phyloP scores from a whole-genome alignment of 805 yeast species.

The Pichia manshurica region DNA sequence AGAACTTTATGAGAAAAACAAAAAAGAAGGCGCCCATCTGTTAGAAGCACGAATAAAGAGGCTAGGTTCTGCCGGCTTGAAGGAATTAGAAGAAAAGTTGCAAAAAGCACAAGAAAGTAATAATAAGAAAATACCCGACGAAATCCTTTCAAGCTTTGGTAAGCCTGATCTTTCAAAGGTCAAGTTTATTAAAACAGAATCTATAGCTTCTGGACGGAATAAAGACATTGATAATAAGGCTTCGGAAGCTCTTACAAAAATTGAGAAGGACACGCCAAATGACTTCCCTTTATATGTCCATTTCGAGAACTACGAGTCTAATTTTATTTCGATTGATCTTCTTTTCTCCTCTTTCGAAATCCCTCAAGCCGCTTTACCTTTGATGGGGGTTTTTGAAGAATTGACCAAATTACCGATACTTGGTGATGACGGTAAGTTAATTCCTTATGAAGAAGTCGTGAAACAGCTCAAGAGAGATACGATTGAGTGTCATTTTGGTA shows the following conservation, averaged over 20 bases:
- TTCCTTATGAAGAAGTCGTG: constrained; percentile 74
- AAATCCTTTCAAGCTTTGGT: constrained; percentile 53
- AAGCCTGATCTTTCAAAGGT: constrained; percentile 74
- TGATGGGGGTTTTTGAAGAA: constrained; percentile 59
- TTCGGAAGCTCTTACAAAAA: constrained; percentile 20
- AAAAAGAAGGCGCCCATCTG: constrained; percentile 45
- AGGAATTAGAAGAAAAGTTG: constrained; percentile 43
- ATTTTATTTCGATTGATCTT: constrained; percentile 66
- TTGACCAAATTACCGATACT: constrained; percentile 69
- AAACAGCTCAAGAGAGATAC: constrained; percentile 68
- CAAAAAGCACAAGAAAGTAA: constrained; percentile 61
- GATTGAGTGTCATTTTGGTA: constrained; percentile 48
- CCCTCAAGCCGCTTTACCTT: constrained; percentile 51
- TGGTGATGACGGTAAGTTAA: constrained; percentile 50
- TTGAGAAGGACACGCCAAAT: constrained; percentile 31
- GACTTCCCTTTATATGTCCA: constrained; percentile 66
- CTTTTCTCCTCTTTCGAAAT: constrained; percentile 50
- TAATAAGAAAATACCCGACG: constrained; percentile 71
- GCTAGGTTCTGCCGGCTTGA: constrained; percentile 58
- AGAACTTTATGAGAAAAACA: constrained; percentile 46
- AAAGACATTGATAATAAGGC: constrained; percentile 25
- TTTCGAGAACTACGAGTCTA: constrained; percentile 72
- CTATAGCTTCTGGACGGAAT: constrained; percentile 56
- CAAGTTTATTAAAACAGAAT: constrained; percentile 59
- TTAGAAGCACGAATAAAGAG: constrained; percentile 42